Evolutionary conservation across 1,139 yeast genomes (phyloP), one percentile per base, ranked within the genome.

Genomic region (Taiozyma onychis): DNA sequence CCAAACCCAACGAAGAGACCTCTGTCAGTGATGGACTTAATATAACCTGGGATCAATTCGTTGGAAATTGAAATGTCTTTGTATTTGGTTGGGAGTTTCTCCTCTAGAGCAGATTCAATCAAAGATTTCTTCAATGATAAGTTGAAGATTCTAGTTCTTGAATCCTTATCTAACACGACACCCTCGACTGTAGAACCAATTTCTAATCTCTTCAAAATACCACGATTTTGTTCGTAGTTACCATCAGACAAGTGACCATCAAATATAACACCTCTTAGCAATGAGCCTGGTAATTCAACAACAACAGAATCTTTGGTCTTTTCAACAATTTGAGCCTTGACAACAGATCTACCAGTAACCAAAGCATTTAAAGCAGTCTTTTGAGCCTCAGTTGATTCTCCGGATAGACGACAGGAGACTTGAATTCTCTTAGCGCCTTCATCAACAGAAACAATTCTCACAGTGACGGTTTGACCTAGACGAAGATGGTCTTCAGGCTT

Each of bases 1-100:
- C 85, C 90, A 68, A 93, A 93, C 0, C 86, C 80, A 51, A 93
- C 86, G 66, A 93, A 91, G 30, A 89, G 75, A 57, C 98, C 98
- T 65, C 77, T 76, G 49, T 75, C 79, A 22, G 95, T 86, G 30
- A 88, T 83, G 28, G 90, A 83, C 60, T 82, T 86, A 48, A 93
- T 79, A 64, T 76, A 91, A 43, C 98, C 99, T 54, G 80, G 75
- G 48, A 87, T 66, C 14, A 68, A 56, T 46, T 68, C 70, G 32
- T 80, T 80, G n/a, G 76, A 72, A 26, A 71, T 67, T 44, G 74
- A 67, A 47, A 90, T 73, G 44, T 87, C 93, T 26, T 74, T 73
- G 61, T 81, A 85, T 14, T 70, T 64, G 4, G 73, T 59, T 39
- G 97, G 97, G 37, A 91, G 65, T 9, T 63, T 63, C 5, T 72